Evolutionary conservation across 176 grass and related monocot species (phyloP).

Genomic region (Hordeum vulgare): MorexV3_pseudomolecules_assembly NC_058519.1:623726629-623727128

Average conservation of each 20-base stretch:
- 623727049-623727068: too few relatives aligned
- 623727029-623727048: too few relatives aligned
- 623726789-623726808: neutral
- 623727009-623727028: too few relatives aligned
- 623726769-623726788: neutral
- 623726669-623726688: neutral
- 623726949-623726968: too few relatives aligned
- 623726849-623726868: neutral
- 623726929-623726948: too few relatives aligned
- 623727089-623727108: too few relatives aligned
- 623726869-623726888: neutral
- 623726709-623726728: slow-evolving; percentile 26
- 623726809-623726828: neutral
- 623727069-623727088: too few relatives aligned
- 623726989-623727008: too few relatives aligned
- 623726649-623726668: neutral
- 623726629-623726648: accelerated
- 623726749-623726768: slow-evolving; percentile 1
- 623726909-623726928: too few relatives aligned
- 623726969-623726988: too few relatives aligned
- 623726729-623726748: slow-evolving; percentile 14
- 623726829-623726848: neutral
- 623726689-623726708: slow-evolving; percentile 15
- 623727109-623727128: too few relatives aligned
- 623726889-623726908: too few relatives aligned